Percentiles rank a stretch among this genome's conserved stretches.
phyloP scores from a whole-genome alignment of 306 rosid genomes.

The Vigna mungo region DNA sequence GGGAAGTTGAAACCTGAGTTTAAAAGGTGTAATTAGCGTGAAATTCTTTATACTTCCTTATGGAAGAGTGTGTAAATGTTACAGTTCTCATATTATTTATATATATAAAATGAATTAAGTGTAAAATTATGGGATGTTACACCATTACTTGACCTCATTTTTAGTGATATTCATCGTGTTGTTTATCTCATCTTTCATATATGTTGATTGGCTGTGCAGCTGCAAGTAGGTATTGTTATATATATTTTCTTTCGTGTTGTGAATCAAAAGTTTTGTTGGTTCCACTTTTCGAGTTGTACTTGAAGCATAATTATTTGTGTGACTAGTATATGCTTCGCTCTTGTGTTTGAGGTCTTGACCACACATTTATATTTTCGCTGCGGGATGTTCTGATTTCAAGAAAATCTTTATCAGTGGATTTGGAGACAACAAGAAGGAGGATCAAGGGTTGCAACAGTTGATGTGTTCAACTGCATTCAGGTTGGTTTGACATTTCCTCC shows the following conservation, averaged over 20 bases:
- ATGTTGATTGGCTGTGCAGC: not conserved
- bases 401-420: conserved; percentile 81
- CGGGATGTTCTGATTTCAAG: conserved; percentile 54
- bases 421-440: conserved; percentile 81
- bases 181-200: conserved; percentile 3
- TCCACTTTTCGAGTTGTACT: not conserved
- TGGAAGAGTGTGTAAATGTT: no score
- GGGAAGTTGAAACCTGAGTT: no score
- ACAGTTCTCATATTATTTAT: no score
- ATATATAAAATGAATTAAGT: no score
- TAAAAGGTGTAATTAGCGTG: no score
- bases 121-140: no score
- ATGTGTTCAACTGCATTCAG: conserved; percentile 70
- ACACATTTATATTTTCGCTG: conserved; percentile 7
- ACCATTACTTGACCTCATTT: conserved; percentile 21
- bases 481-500: conserved; percentile 43
- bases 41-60: no score
- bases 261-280: not conserved
- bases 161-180: not conserved
- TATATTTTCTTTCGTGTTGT: not conserved
- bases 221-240: conserved; percentile 1
- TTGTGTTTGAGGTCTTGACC: not conserved
- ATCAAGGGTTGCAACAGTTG: conserved; percentile 66
- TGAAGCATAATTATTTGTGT: not conserved
- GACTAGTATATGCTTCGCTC: not conserved